Conservation (phyloP, 495 filamentous ascomycete genomes). For the Bathelium albidoporum region DNA sequence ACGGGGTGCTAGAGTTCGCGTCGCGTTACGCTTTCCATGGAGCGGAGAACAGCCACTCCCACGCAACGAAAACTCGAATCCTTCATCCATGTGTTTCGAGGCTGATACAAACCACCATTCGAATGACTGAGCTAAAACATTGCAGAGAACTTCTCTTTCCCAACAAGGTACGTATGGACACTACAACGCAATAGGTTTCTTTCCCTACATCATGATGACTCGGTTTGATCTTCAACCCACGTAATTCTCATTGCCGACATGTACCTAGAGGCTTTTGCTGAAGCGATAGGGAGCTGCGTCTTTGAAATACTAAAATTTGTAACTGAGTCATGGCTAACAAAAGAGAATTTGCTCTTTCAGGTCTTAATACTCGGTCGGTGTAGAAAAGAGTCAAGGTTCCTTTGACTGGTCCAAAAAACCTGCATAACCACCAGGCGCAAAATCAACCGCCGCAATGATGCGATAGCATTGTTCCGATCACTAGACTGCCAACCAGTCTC, state of each 20-base stretch:
- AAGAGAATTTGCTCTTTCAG: background rate
- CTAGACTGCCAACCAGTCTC: background rate
- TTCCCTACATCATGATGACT: background rate
- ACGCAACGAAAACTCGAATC: background rate
- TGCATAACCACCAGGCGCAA: too few species aligned
- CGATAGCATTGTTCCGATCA: background rate
- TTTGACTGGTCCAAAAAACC: too few species aligned
- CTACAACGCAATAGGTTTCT: background rate
- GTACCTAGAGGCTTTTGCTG: conserved; percentile 2
- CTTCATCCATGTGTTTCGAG: too few species aligned
- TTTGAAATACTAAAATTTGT: background rate
- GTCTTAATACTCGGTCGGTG: background rate
- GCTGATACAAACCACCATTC: too few species aligned
- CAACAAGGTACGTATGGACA: background rate
- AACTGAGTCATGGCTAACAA: background rate
- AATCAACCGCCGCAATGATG: background rate
- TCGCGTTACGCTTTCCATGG: background rate
- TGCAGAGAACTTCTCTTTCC: background rate
- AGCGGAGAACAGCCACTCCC: background rate
- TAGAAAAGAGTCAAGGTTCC: too few species aligned
- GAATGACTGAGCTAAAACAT: too few species aligned
- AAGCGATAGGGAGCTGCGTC: background rate
- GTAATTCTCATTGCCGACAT: background rate
- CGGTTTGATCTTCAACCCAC: conserved; percentile 4
- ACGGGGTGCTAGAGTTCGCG: background rate